Conservation (phyloP, 2,329 filamentous ascomycete genomes). For the Aurifilum marmelostoma region DNA sequence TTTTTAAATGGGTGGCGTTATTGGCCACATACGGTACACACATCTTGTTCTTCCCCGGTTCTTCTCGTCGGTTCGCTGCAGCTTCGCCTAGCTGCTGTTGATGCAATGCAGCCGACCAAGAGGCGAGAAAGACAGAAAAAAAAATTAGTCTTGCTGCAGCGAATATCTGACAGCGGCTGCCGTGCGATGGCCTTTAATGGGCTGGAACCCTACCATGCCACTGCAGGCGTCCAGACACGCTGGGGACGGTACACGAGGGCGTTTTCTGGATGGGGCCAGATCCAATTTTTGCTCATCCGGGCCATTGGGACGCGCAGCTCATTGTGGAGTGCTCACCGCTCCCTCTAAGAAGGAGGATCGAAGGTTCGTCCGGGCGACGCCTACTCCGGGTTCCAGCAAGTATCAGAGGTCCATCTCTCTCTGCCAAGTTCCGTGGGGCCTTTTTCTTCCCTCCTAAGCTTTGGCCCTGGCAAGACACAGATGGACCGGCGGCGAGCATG, state of each 20-base stretch:
- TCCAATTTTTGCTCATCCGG: background rate
- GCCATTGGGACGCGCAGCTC: slow-evolving; percentile 13
- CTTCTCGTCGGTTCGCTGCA: background rate
- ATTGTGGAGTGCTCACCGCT: slow-evolving; percentile 16
- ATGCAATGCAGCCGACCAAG: background rate
- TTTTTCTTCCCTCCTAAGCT: background rate
- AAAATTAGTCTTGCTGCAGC: slow-evolving; percentile 1
- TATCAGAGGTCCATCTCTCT: background rate
- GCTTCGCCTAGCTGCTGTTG: background rate
- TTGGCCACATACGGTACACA: slow-evolving; percentile 3
- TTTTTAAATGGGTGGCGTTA: slow-evolving; percentile 8
- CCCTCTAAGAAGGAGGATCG: background rate
- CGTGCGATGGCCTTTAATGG: slow-evolving; percentile 9
- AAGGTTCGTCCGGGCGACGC: background rate
- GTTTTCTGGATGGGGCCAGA: background rate
- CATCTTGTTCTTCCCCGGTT: background rate
- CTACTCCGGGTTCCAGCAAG: background rate
- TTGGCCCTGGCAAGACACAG: background rate
- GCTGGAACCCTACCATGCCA: background rate
- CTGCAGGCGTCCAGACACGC: slow-evolving; percentile 9
- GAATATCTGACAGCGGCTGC: slow-evolving; percentile 25
- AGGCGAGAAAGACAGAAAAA: background rate
- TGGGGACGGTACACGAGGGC: background rate
- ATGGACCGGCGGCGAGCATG: background rate
- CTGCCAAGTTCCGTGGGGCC: slow-evolving; percentile 5